Conservation (phyloP, 1,284 basidiomycete genomes). For the Cutaneotrichosporon cyanovorans region DNA sequence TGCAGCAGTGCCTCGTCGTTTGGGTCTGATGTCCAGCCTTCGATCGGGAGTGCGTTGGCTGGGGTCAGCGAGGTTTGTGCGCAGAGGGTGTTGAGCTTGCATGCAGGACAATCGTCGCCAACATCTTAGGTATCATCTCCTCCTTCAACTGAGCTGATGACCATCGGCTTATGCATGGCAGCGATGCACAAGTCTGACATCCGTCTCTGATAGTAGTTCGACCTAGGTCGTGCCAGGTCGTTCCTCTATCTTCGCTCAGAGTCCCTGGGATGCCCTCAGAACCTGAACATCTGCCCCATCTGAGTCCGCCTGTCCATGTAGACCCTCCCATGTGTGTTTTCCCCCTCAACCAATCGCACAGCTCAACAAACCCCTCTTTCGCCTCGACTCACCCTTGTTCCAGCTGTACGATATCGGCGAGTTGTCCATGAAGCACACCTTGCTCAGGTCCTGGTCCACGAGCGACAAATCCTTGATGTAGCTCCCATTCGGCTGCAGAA, state of each 20-base stretch:
- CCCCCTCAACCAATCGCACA: neutral
- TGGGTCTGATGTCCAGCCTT: conserved; percentile 98
- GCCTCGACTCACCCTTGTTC: conserved; percentile 69
- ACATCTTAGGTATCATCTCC: too few species aligned
- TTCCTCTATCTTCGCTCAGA: too few species aligned
- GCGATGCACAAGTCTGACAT: too few species aligned
- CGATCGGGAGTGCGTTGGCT: conserved; percentile 98
- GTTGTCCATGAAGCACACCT: conserved; percentile 93
- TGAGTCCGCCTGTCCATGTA: too few species aligned
- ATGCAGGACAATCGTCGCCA: too few species aligned
- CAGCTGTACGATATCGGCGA: conserved; percentile 87
- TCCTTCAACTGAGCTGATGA: too few species aligned
- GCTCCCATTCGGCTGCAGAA: conserved; percentile 78
- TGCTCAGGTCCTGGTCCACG: conserved; percentile 78
- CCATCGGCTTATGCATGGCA: too few species aligned
- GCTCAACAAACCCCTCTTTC: neutral
- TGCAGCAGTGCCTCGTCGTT: conserved; percentile 94
- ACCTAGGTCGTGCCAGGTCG: too few species aligned
- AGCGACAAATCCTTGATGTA: conserved; percentile 90
- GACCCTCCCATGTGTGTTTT: too few species aligned
- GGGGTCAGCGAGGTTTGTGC: conserved; percentile 10
- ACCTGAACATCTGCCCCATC: neutral
- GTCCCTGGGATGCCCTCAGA: too few species aligned
- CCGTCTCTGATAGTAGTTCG: too few species aligned
- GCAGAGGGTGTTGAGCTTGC: too few species aligned